phyloP scores from a whole-genome alignment of 495 filamentous ascomycete species.

The Glarea lozoyensis region DNA sequence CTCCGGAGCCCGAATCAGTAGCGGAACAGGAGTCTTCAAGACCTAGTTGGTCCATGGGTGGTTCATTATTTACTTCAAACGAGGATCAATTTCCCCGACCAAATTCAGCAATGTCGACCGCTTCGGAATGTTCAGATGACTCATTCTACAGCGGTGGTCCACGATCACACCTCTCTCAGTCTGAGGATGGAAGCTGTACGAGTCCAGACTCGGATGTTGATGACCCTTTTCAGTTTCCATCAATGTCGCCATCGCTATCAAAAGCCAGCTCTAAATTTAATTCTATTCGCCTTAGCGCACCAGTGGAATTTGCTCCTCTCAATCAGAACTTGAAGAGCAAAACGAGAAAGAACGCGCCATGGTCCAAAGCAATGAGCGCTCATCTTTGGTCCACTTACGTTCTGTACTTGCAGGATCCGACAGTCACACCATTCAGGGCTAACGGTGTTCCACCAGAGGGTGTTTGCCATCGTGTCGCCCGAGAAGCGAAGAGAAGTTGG shows the following conservation, averaged over 20 bases:
- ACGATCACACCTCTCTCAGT: constrained; percentile 31
- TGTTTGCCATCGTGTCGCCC: constrained; percentile 79
- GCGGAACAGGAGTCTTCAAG: constrained; percentile 2
- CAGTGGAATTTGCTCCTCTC: constrained; percentile 1
- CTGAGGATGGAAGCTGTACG: constrained; percentile 36
- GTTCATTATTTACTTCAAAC: not conserved
- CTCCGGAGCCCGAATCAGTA: constrained; percentile 11
- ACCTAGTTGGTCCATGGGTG: constrained; percentile 20
- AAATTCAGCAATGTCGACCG: constrained; percentile 12
- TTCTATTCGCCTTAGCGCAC: not conserved
- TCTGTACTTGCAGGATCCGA: constrained; percentile 82
- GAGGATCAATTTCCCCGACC: constrained; percentile 15
- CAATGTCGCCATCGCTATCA: constrained; percentile 13
- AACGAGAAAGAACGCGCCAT: constrained; percentile 28
- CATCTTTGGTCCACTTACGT: constrained; percentile 91
- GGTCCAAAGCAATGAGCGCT: constrained; percentile 85
- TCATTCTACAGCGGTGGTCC: constrained; percentile 22
- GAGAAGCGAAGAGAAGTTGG: constrained; percentile 81
- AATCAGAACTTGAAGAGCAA: constrained; percentile 17
- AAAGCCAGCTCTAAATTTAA: too few species aligned
- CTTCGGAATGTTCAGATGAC: constrained; percentile 20
- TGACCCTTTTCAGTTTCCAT: constrained; percentile 20
- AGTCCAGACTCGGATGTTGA: constrained; percentile 30
- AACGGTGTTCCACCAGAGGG: constrained; percentile 81
- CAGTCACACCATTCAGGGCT: constrained; percentile 88